A percentile compares a stretch with the other conserved stretches of the same genome.
phyloP scores from a whole-genome alignment of 768 basidiomycete genomes.

The Collybia sp. region DNA sequence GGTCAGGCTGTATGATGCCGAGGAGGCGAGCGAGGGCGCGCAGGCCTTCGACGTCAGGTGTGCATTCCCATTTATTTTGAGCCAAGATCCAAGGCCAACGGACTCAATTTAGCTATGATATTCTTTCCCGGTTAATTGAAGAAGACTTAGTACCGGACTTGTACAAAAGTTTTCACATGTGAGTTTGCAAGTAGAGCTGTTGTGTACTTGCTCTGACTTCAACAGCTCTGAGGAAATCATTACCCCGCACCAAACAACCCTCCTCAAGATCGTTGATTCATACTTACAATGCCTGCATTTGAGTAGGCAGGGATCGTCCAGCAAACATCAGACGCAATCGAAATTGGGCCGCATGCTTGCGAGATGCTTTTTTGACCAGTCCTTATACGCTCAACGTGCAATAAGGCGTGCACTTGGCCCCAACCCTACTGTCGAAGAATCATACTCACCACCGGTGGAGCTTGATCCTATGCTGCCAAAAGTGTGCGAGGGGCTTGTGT shows the following conservation, averaged over 20 bases:
- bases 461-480: slow-evolving; percentile 72
- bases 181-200: slow-evolving; percentile 19
- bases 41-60: slow-evolving; percentile 78
- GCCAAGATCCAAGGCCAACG: slow-evolving; percentile 3
- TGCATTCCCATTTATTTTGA: slow-evolving; percentile 11
- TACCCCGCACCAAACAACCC: slow-evolving; percentile 80
- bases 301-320: background rate
- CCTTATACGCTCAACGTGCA: slow-evolving; percentile 50
- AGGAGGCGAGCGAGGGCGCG: slow-evolving; percentile 58
- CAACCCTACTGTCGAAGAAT: slow-evolving; percentile 2
- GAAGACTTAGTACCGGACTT: slow-evolving; percentile 52
- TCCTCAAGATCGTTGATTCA: slow-evolving; percentile 85
- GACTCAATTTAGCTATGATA: slow-evolving; percentile 45
- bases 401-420: slow-evolving; percentile 42
- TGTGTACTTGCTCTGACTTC: slow-evolving; percentile 8
- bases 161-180: slow-evolving; percentile 62
- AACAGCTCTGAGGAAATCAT: slow-evolving; percentile 64
- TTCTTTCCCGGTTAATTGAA: slow-evolving; percentile 62
- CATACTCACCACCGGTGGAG: slow-evolving; percentile 26
- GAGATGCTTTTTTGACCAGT: slow-evolving; percentile 56
- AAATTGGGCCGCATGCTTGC: slow-evolving; percentile 56
- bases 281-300: slow-evolving; percentile 52
- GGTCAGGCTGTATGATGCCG: slow-evolving; percentile 63
- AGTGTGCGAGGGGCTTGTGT: slow-evolving; percentile 75
- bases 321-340: slow-evolving; percentile 29